Evolutionary conservation across 306 rosid genomes (phyloP), one percentile per base, ranked within the genome.

Genomic region (Astragalus glycyphyllos): DNA sequence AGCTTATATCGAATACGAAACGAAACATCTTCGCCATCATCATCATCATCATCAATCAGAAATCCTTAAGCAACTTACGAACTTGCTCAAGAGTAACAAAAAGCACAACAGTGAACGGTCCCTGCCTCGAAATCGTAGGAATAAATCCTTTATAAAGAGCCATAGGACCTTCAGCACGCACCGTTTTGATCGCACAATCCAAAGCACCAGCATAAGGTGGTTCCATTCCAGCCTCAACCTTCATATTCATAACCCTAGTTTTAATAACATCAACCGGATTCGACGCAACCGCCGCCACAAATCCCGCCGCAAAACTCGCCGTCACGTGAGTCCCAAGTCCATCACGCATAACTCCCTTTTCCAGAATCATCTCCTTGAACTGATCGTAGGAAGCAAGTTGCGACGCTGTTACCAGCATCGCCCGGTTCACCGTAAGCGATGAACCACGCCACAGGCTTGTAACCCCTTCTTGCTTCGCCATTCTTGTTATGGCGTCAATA

Each of bases 201-300:
- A 87, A 7, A 7, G 91, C 91, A 2, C 96, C 96, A 3, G 82
- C 40, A 69, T 90, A 90, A 14, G 89, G 92, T 7, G 96, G 75
- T 72, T 16, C 75, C 10, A 57, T 76, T 45, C 96, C 92, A 0
- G 85, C 62, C 81, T 87, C 92, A 58, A 90, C 92, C 84, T 65
- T 90, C 96, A 87, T 90, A 45, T 90, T 90, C 96, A 90, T 90
- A 66, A 90, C 92, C 58, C 96, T 58, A 0, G 96, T 90, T 76
- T 90, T 90, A 2, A 90, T 82, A 63, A 90, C 96, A 11, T 90
- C 96, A 9, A 90, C 89, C 0, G 96, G 96, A 15, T 90, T 90
- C 4, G 92, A 82, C 1, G 84, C 90, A 7, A 87, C 96, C 1
- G 96, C 85, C 15, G 96, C 96, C 53, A 90, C 92, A 0, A 90